phyloP scores from a whole-genome alignment of 179 eudicot species.

The Heliamphora pulchella region DNA sequence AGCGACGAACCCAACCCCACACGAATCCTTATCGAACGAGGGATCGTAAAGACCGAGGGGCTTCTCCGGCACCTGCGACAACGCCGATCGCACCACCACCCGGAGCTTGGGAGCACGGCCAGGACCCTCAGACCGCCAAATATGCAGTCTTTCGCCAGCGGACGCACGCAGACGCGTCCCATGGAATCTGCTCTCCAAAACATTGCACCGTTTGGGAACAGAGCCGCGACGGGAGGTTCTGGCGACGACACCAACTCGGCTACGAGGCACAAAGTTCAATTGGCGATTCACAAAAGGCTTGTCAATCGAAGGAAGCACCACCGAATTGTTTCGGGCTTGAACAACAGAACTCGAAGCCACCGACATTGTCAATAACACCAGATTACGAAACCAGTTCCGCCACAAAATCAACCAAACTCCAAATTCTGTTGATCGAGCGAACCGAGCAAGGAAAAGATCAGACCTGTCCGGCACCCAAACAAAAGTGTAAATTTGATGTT shows the following conservation, averaged over 20 bases:
- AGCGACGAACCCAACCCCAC: slow-evolving; percentile 96
- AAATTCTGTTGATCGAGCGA: too few species aligned
- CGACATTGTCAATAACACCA: slow-evolving; percentile 24
- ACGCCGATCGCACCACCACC: slow-evolving; percentile 44
- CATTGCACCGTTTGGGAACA: slow-evolving; percentile 20
- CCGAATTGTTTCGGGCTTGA: slow-evolving; percentile 22
- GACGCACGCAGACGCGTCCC: slow-evolving; percentile 24
- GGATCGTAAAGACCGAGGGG: slow-evolving; percentile 89
- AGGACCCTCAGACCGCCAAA: slow-evolving; percentile 41
- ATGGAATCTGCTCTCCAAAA: slow-evolving; percentile 28
- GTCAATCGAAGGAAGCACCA: background rate
- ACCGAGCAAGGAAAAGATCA: too few species aligned
- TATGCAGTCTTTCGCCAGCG: slow-evolving; percentile 27
- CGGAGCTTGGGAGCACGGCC: slow-evolving; percentile 48
- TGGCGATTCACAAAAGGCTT: slow-evolving; percentile 23
- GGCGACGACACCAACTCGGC: slow-evolving; percentile 20
- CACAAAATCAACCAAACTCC: too few species aligned
- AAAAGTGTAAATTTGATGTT: too few species aligned
- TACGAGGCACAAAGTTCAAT: slow-evolving; percentile 22
- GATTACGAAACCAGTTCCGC: too few species aligned
- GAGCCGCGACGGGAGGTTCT: background rate
- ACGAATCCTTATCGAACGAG: slow-evolving; percentile 70
- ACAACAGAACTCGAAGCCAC: slow-evolving; percentile 35
- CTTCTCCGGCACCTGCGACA: slow-evolving; percentile 85
- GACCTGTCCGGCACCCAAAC: too few species aligned